Percentiles rank a stretch among this genome's conserved stretches.
phyloP scores from a whole-genome alignment of 73 alveolate species.

The Paramecium pentaurelia region DNA sequence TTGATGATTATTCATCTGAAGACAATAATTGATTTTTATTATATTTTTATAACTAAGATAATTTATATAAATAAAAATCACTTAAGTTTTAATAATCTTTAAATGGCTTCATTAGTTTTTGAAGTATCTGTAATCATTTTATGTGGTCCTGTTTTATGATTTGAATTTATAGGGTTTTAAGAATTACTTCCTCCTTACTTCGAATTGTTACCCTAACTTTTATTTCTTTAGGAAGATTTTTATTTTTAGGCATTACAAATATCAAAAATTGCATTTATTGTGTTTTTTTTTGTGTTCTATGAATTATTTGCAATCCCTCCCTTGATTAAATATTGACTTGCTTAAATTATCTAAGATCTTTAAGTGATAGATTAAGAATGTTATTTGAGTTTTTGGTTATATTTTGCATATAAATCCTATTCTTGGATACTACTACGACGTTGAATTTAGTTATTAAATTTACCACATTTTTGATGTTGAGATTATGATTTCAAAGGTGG shows the following conservation, averaged over 20 bases:
- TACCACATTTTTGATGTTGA: slow-evolving; percentile 8
- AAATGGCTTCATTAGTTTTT: slow-evolving; percentile 16
- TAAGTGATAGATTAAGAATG: slow-evolving; percentile 11
- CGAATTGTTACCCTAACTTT: slow-evolving; percentile 13
- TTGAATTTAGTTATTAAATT: not conserved
- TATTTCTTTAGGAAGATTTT: not conserved
- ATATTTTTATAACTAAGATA: not conserved
- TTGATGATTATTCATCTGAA: not conserved
- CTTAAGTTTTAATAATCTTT: slow-evolving; percentile 21
- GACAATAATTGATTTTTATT: not conserved
- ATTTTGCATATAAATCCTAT: not conserved
- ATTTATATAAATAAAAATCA: not conserved
- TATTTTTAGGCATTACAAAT: not conserved
- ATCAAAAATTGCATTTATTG: slow-evolving; percentile 12
- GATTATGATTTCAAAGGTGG: slow-evolving; percentile 43
- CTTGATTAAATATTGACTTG: not conserved
- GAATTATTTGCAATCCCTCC: not conserved
- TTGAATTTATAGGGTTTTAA: not conserved
- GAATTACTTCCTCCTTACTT: not conserved
- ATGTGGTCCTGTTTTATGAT: not conserved
- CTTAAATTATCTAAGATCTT: slow-evolving; percentile 2
- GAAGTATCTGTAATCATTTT: not conserved
- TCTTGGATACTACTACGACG: not conserved
- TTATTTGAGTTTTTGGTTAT: not conserved
- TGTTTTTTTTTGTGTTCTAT: not conserved